Percentiles rank a stretch among this genome's conserved stretches.
Conservation (phyloP, 768 basidiomycete species). For the Russula sp. region DNA sequence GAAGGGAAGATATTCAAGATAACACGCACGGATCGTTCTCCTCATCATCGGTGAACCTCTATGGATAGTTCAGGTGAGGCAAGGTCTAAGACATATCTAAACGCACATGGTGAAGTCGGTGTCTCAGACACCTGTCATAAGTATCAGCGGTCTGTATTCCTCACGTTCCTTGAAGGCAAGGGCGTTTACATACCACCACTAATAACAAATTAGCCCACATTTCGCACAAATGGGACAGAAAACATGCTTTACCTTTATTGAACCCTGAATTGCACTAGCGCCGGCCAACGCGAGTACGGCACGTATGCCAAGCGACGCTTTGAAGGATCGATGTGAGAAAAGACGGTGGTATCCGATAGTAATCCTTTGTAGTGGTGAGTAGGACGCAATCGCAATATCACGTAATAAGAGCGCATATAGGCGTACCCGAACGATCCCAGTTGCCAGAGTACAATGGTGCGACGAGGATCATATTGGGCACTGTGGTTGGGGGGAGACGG, state of each 20-base stretch:
- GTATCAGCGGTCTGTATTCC: conserved; percentile 46
- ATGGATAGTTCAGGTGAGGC: neutral
- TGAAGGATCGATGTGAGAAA: conserved; percentile 71
- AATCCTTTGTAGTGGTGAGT: conserved; percentile 43
- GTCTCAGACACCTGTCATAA: conserved; percentile 63
- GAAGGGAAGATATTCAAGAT: too few relatives aligned
- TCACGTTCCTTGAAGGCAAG: neutral
- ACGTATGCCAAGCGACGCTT: conserved; percentile 54
- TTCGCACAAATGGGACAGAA: neutral
- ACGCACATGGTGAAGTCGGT: conserved; percentile 70
- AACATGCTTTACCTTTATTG: conserved; percentile 56
- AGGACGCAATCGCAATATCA: conserved; percentile 5
- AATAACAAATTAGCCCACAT: neutral
- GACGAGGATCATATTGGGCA: conserved; percentile 47
- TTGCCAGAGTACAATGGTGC: conserved; percentile 62
- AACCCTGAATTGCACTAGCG: conserved; percentile 73
- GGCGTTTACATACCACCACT: conserved; percentile 29
- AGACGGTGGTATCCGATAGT: conserved; percentile 76
- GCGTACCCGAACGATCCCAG: conserved; percentile 66
- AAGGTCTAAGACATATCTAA: neutral
- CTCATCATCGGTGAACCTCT: conserved; percentile 74
- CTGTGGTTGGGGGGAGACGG: conserved; percentile 43
- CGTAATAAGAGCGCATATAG: neutral
- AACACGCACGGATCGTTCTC: conserved; percentile 58
- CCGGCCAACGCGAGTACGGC: conserved; percentile 62